phyloP scores from a whole-genome alignment of 495 filamentous ascomycete species.

The Chaetomium cochliodes region DNA sequence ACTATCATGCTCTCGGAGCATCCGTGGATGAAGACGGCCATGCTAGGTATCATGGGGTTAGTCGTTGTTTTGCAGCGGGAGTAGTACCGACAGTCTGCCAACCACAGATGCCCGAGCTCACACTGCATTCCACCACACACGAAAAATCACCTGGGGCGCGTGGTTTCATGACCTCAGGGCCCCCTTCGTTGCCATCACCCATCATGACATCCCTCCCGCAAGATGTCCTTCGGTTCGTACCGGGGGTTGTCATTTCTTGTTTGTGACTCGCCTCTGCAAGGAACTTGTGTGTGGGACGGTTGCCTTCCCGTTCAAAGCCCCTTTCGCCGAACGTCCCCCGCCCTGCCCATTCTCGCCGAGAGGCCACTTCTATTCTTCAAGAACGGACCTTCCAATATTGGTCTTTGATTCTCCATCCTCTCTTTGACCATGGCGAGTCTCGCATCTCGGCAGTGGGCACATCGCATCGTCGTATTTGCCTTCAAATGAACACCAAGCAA shows the following conservation, averaged over 20 bases:
- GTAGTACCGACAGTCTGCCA: constrained; percentile 34
- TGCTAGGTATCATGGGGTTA: constrained; percentile 92
- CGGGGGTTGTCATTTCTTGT: background rate
- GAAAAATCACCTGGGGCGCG: background rate
- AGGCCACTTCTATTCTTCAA: background rate
- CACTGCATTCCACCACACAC: background rate
- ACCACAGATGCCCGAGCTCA: background rate
- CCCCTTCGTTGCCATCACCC: background rate
- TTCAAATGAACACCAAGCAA: constrained; percentile 6
- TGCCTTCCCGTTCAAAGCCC: background rate
- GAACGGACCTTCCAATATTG: background rate
- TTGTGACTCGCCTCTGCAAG: background rate
- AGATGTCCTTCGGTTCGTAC: too few relatives aligned
- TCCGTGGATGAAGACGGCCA: constrained; percentile 93
- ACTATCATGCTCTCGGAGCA: constrained; percentile 96
- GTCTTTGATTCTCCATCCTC: background rate
- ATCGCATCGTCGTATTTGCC: background rate
- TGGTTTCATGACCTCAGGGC: background rate
- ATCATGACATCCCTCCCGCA: too few relatives aligned
- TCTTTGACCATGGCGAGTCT: background rate
- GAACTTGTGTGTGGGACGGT: constrained; percentile 17
- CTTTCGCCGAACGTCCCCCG: background rate
- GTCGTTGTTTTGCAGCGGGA: constrained; percentile 93
- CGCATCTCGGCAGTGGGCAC: background rate
- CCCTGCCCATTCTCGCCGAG: background rate